These are phyloP conservation scores for Yamadazyma sp. DNA, from an alignment of 1,139 yeast species.

Conservation along the genomic window DNA sequence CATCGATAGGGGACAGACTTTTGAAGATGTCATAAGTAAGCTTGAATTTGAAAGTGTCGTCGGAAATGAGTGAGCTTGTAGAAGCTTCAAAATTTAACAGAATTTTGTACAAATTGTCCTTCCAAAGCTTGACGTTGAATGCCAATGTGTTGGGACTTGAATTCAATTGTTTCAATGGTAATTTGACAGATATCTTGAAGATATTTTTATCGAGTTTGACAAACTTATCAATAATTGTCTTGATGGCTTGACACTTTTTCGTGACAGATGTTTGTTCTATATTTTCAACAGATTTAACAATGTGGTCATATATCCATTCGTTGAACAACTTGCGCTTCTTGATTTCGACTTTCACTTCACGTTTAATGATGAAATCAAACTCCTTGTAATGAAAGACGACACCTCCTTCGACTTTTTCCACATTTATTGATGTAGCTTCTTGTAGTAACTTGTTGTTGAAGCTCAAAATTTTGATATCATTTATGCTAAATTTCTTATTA, in stretches of 20 bases:
- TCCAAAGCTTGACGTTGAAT: slow-evolving; percentile 17
- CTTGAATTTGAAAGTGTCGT: slow-evolving; percentile 3
- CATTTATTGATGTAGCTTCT: slow-evolving; percentile 21
- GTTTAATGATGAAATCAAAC: slow-evolving; percentile 9
- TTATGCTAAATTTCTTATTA: slow-evolving; percentile 23
- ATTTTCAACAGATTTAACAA: slow-evolving; percentile 10
- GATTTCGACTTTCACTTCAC: slow-evolving; percentile 6
- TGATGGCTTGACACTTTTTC: slow-evolving; percentile 19
- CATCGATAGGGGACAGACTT: background rate
- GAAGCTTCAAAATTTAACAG: slow-evolving; percentile 2
- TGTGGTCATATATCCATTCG: slow-evolving; percentile 12
- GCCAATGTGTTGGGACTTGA: slow-evolving; percentile 7
- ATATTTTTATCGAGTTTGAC: slow-evolving; percentile 27
- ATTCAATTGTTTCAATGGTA: slow-evolving; percentile 20
- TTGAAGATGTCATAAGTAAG: slow-evolving; percentile 4
- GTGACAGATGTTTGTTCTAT: slow-evolving; percentile 17
- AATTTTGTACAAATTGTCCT: slow-evolving; percentile 9
- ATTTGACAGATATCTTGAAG: slow-evolving; percentile 27
- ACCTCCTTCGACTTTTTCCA: slow-evolving; percentile 12
- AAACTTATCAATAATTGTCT: slow-evolving; percentile 15
- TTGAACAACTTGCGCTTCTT: slow-evolving; percentile 11
- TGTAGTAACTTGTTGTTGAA: slow-evolving; percentile 26
- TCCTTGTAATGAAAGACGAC: slow-evolving; percentile 12
- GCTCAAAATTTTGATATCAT: slow-evolving; percentile 25
- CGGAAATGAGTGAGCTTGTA: background rate